Percentiles rank a stretch among this genome's conserved stretches.
These are phyloP conservation scores for Trametes villosa DNA, from an alignment of 768 basidiomycete genomes.

Conservation along the genomic window DNA sequence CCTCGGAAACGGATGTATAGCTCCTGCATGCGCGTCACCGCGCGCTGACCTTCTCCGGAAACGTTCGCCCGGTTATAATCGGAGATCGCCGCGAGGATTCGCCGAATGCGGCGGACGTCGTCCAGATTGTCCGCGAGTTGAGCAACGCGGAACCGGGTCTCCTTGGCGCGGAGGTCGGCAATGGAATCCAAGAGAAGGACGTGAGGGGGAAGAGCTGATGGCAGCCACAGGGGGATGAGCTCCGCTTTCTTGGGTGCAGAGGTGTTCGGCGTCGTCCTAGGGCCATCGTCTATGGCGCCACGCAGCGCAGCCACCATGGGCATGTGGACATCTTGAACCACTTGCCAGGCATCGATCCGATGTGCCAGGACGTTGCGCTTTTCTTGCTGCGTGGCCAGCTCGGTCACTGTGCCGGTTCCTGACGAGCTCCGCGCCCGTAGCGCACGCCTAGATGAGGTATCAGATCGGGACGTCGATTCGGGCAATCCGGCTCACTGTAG, in stretches of 20 bases:
- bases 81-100: not conserved
- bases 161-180: not conserved
- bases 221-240: slow-evolving; percentile 4
- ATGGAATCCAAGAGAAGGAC: not conserved
- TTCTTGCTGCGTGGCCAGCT: slow-evolving; percentile 5
- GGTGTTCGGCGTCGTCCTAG: not conserved
- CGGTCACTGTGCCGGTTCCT: not conserved
- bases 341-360: slow-evolving; percentile 18
- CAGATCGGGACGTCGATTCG: not conserved
- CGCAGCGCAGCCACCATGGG: slow-evolving; percentile 7
- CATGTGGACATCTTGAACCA: slow-evolving; percentile 23
- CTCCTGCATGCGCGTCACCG: not conserved
- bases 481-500: slow-evolving; percentile 27
- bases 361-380: slow-evolving; percentile 2
- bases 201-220: slow-evolving; percentile 9
- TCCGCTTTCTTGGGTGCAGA: not conserved
- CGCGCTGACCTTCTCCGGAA: slow-evolving; percentile 8
- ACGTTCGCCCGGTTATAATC: slow-evolving; percentile 13
- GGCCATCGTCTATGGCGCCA: too few relatives aligned
- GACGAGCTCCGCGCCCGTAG: not conserved
- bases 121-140: slow-evolving; percentile 16
- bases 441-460: not conserved
- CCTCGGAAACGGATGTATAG: not conserved
- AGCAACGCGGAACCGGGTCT: slow-evolving; percentile 17
- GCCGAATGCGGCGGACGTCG: slow-evolving; percentile 14